Evolutionary conservation across 345 rosid genomes (phyloP), one percentile per base, ranked within the genome.

Genomic region (Trapa bicornis): DNA sequence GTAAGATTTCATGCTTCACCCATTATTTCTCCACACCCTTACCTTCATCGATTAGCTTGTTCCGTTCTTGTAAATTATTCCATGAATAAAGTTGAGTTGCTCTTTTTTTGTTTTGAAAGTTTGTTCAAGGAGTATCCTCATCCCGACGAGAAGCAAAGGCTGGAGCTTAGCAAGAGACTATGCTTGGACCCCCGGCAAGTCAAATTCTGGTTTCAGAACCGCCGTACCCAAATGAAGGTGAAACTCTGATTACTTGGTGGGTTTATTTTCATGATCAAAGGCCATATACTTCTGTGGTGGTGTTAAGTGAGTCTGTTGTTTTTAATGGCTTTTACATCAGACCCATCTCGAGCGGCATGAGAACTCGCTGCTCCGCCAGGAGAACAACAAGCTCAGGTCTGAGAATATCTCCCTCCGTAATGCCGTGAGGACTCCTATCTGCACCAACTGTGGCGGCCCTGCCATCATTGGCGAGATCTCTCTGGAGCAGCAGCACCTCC

Each of bases 181-280:
- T 77, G 83, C 73, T 74, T 91, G 73, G 97, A 91, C 75, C 85
- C 97, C 17, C 83, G 96, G 74, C 97, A 91, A 74, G 96, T 91
- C 74, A 91, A 91, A 86, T 91, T 91, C 80, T 91, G 97, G 97
- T 91, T 91, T 74, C 97, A 91, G 67, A 91, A 91, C 77, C 94
- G 97, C n/a, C 84, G 97, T 0, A 91, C 97, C 71, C 97, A 91
- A 58, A 89, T 91, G 97, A 91, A 91, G 96, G 97, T 91, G 76
- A 64, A 32, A 62, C 1, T 35, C 0, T 6, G 43, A n/a, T n/a
- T 22, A 54, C 29, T 22, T 22, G 29, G 29, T 22, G 29, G 29
- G 29, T 22, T 54, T 22, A 29, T 54, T 11, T 45, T 45, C 48
- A 45, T 2, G 2, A 5, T 45, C 13, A 33, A 10, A 0, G 6